These are phyloP conservation scores for Reutealis trisperma DNA, from an alignment of 345 rosid genomes.

Conservation along the genomic window DNA sequence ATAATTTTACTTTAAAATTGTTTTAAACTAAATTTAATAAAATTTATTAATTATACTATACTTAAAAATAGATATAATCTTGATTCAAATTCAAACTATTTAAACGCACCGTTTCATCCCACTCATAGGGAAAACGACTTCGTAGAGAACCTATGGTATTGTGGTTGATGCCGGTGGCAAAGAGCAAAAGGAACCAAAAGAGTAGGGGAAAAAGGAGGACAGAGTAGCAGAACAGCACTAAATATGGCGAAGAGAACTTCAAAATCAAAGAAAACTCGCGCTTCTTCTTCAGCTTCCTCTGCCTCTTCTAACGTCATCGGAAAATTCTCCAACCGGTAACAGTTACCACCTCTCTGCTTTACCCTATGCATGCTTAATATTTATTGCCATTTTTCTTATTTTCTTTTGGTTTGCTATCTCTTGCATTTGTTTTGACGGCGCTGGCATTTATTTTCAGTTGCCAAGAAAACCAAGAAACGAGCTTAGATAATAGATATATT, in stretches of 20 bases:
- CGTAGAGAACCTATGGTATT: not conserved
- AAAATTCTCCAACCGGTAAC: constrained; percentile 14
- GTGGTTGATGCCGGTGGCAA: not conserved
- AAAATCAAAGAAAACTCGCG: constrained; percentile 24
- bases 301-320: constrained; percentile 10
- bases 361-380: not conserved
- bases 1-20: no score
- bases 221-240: constrained; percentile 18
- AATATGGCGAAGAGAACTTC: constrained; percentile 42
- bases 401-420: not conserved
- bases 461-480: not conserved
- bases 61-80: no score
- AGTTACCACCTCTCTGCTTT: not conserved
- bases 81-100: no score
- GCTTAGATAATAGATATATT: not conserved
- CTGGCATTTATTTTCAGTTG: not conserved
- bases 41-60: no score
- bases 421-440: no score
- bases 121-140: not conserved
- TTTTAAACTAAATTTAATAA: no score
- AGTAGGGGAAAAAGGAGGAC: constrained; percentile 1
- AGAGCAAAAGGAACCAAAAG: not conserved
- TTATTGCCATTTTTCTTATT: not conserved
- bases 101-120: not conserved
- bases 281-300: constrained; percentile 30